Evolutionary conservation across 345 rosid species (phyloP), one percentile per base, ranked within the genome.

Genomic region (Melaleuca alternifolia): DNA sequence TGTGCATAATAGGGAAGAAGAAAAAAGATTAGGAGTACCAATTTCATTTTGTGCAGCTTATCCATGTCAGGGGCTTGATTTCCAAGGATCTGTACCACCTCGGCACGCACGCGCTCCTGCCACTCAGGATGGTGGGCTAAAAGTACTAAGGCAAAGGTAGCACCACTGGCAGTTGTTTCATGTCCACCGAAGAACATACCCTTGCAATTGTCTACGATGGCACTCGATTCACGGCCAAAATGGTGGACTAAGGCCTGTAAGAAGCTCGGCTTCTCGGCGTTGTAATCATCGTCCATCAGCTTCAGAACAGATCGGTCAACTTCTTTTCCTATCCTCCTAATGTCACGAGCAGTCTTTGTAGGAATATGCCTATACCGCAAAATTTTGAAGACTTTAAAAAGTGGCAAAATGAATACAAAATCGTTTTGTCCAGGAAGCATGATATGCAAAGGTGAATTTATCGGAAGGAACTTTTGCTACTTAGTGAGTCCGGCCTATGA

Each of bases 151-250:
- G 86, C 41, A 83, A 90, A 88, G 10, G 86, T 76, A 11, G 87
- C 82, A 9, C 89, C 85, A 48, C 59, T 91, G 46, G 88, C 86
- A 23, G 89, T 88, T 50, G 93, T 87, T 54, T 90, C 90, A 21
- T 90, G 88, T 30, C 90, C 87, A 41, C 90, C 86, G 44, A 89
- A 87, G 90, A 87, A 91, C 21, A 89, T 87, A 11, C 88, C 86
- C 84, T 89, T 91, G 91, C 91, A 88, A 46, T 91, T 91, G 77
- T 88, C 92, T 21, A 88, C 88, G 20, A 91, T 88, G 87, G 83
- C 81, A 46, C 61, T 87, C 41, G 76, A 28, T 14, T 82, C 57
- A 50, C n/a, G 13, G 50, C 50, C 50, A 62, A 83, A 87, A 7
- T 87, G 61, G 51, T 62, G n/a, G 26, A 84, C 28, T 11, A 86